These are phyloP conservation scores for Candida buenavistaensis DNA, from an alignment of 1,139 yeast genomes.

Conservation along the genomic window DNA sequence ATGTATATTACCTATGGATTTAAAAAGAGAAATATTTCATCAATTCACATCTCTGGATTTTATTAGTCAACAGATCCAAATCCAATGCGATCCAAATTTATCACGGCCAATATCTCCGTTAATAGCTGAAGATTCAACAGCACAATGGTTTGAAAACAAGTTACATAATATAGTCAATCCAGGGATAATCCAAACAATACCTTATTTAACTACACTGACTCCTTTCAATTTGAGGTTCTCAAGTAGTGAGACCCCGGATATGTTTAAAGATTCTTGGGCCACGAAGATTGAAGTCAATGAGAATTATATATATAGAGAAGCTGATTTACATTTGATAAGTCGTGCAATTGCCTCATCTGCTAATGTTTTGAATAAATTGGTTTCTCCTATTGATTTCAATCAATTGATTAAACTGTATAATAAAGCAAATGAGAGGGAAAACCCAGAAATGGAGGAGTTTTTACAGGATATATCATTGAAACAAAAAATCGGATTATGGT, in stretches of 20 bases:
- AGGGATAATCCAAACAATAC: constrained; percentile 49
- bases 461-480: constrained; percentile 15
- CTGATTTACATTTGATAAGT: constrained; percentile 38
- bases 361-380: constrained; percentile 26
- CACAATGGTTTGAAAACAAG: constrained; percentile 44
- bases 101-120: constrained; percentile 58
- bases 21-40: constrained; percentile 20
- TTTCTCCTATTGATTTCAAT: constrained; percentile 29
- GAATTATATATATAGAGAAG: constrained; percentile 39
- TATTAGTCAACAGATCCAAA: constrained; percentile 19
- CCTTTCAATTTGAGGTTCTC: constrained; percentile 44
- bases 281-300: constrained; percentile 51
- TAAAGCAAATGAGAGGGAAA: constrained; percentile 10
- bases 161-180: constrained; percentile 23
- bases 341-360: constrained; percentile 34
- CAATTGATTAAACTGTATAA: constrained; percentile 14
- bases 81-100: constrained; percentile 34
- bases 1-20: constrained; percentile 39
- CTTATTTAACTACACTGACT: constrained; percentile 57
- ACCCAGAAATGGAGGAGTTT: constrained; percentile 16
- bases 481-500: constrained; percentile 22
- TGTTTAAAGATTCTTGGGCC: constrained; percentile 48
- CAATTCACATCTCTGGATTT: constrained; percentile 17
- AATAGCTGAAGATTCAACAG: constrained; percentile 55
- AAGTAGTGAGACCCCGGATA: constrained; percentile 24